These are phyloP conservation scores for Torulaspora microellipsoides DNA, from an alignment of 805 yeast genomes.

Conservation along the genomic window DNA sequence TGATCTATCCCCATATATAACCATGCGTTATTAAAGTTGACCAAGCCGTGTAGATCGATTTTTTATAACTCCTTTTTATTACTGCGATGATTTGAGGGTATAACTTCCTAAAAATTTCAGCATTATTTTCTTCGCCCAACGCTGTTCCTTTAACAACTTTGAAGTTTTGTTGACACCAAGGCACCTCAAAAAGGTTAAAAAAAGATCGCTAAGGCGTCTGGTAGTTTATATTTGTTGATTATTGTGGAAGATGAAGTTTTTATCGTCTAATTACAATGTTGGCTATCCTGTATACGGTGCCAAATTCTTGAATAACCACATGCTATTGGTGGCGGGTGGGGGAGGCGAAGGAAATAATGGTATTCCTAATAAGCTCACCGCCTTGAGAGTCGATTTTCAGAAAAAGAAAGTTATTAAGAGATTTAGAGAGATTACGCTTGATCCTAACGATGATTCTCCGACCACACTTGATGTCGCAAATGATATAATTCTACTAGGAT, in stretches of 20 bases:
- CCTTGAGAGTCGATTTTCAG: slow-evolving; percentile 52
- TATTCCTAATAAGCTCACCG: slow-evolving; percentile 76
- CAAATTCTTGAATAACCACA: slow-evolving; percentile 55
- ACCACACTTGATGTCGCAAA: slow-evolving; percentile 61
- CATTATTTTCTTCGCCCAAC: too few relatives aligned
- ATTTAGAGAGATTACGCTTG: slow-evolving; percentile 57
- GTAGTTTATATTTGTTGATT: not conserved
- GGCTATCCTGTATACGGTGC: slow-evolving; percentile 85
- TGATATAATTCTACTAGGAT: slow-evolving; percentile 59
- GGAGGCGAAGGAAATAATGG: slow-evolving; percentile 95
- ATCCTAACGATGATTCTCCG: slow-evolving; percentile 78
- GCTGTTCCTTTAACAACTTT: too few relatives aligned
- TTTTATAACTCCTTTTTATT: too few relatives aligned
- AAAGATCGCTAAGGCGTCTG: too few relatives aligned
- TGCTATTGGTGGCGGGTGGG: slow-evolving; percentile 80
- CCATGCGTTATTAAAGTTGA: too few relatives aligned
- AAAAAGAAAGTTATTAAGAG: slow-evolving; percentile 47
- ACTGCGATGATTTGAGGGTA: too few relatives aligned
- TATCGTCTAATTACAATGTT: slow-evolving; percentile 28
- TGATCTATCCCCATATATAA: too few relatives aligned
- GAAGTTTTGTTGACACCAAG: too few relatives aligned
- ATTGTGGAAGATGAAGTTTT: slow-evolving; percentile 21
- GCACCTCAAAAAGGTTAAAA: too few relatives aligned
- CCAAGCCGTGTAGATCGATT: too few relatives aligned
- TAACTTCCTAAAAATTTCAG: too few relatives aligned